These are phyloP conservation scores for Lycium ferocissimum DNA, from an alignment of 257 asterid species.

Conservation along the genomic window DNA sequence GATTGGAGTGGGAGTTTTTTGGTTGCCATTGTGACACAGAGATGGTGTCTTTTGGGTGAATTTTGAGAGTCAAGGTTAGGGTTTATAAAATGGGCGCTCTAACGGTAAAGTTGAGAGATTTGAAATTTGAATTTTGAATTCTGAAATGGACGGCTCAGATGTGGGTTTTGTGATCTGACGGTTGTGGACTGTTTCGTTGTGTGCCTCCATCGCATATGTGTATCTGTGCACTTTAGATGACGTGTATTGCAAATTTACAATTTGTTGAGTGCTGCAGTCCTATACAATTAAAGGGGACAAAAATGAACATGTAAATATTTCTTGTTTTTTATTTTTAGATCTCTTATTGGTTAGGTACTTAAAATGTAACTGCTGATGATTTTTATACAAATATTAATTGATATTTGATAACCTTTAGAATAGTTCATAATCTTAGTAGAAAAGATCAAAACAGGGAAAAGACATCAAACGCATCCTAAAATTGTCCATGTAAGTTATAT, in stretches of 20 bases:
- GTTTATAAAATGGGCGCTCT: slow-evolving; percentile 6
- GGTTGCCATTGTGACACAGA: slow-evolving; percentile 61
- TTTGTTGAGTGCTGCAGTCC: too few species aligned
- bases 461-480: too few species aligned
- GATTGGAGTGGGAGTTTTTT: slow-evolving; percentile 60
- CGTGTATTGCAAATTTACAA: too few species aligned
- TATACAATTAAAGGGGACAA: too few species aligned
- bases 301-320: too few species aligned
- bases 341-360: not conserved
- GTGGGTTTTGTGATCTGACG: not conserved
- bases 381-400: not conserved
- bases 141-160: slow-evolving; percentile 40
- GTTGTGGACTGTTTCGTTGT: not conserved
- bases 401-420: too few species aligned
- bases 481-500: too few species aligned
- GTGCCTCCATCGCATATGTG: not conserved
- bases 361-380: not conserved
- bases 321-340: too few species aligned
- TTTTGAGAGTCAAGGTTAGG: not conserved
- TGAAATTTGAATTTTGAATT: slow-evolving; percentile 42
- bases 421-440: not conserved
- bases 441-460: too few species aligned
- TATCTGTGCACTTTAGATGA: too few species aligned
- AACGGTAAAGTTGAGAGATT: slow-evolving; percentile 16
- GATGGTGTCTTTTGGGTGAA: slow-evolving; percentile 44